Base-by-base conservation (phyloP, 1,284 basidiomycete species). In the Ceratobasidium papillatum region DNA sequence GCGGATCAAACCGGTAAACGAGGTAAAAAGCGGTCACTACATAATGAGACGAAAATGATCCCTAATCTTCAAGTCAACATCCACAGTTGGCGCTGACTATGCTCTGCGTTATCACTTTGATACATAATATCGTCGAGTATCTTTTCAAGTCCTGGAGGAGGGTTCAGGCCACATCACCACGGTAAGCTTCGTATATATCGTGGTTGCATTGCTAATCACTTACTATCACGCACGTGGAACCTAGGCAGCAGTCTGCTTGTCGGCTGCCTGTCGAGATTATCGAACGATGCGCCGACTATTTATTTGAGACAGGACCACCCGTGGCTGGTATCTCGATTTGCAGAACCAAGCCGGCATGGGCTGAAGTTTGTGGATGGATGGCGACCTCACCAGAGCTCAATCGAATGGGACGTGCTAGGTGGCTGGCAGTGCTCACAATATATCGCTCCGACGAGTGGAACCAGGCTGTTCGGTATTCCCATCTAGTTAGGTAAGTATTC, bases 191-290 rank as follows among this genome's bases (percentile, higher is more conserved):
- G 4, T 12, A 17, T 47, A 7, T n/a, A 47, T 12, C 45, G 19
- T 47, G 3, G 19, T 12, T 9, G 19, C 8, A 47, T 47, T n/a
- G 45, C 45, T 47, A 9, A 47, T 17, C 3, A 19, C 19, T 17
- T 47, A 47, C 9, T 47, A n/a, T 17, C 45, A 47, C 45, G 9
- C 8, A 30, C 52, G 22, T 2, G 3, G 22, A 58, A 34, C 9
- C 27, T 32, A 58, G 32, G 30, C 25, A 34, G 43, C 59, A 36
- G 27, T 14, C 59, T 38, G 36, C 34, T 3, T 36, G 14, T 25
- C 59, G 12, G 14, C 59, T 73, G 2, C 47, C 71, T 8, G 34
- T 52, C 12, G 71, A 73, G 25, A 9, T 63, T 8, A 73, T 73
- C 14, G 59, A 73, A 32, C 14, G n/a, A 17, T 41, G 51, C 43